Evolutionary conservation across 2,329 filamentous ascomycete species (phyloP).

Genomic region (Nothophaeocryptopus gaeumannii): DNA sequence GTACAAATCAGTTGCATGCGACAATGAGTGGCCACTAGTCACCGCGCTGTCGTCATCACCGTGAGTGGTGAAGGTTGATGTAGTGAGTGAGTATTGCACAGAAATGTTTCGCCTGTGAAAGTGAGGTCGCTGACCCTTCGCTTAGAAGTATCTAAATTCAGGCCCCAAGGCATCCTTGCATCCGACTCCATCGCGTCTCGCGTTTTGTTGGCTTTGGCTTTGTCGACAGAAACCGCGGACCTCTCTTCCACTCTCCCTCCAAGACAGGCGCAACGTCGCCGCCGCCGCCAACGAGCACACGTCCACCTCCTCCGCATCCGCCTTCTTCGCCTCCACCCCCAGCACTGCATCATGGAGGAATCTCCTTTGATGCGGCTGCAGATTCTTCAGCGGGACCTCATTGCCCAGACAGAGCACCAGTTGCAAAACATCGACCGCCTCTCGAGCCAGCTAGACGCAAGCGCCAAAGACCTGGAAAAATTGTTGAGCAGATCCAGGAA

Average conservation of each 20-base stretch:
- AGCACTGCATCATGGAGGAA: slow-evolving; percentile 61
- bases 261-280: not conserved
- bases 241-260: not conserved
- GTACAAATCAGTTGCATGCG: too few species aligned
- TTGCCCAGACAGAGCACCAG: slow-evolving; percentile 69
- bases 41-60: too few species aligned
- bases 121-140: too few species aligned
- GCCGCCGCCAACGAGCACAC: not conserved
- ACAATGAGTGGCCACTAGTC: too few species aligned
- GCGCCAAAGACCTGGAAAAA: slow-evolving; percentile 65
- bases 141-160: too few species aligned
- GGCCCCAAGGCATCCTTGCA: too few species aligned
- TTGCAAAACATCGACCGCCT: slow-evolving; percentile 68
- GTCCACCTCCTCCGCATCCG: not conserved
- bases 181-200: too few species aligned
- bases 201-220: too few species aligned
- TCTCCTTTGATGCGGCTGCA: slow-evolving; percentile 73
- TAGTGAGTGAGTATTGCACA: too few species aligned
- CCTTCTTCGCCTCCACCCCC: not conserved
- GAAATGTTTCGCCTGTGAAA: too few species aligned
- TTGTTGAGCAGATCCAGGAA: slow-evolving; percentile 73
- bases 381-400: slow-evolving; percentile 80
- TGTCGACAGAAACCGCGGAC: too few species aligned
- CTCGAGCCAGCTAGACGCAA: slow-evolving; percentile 62
- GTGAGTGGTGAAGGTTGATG: too few species aligned